Base-by-base conservation (phyloP, 2,329 filamentous ascomycete species). In the Pestalotiopsis sp. region DNA sequence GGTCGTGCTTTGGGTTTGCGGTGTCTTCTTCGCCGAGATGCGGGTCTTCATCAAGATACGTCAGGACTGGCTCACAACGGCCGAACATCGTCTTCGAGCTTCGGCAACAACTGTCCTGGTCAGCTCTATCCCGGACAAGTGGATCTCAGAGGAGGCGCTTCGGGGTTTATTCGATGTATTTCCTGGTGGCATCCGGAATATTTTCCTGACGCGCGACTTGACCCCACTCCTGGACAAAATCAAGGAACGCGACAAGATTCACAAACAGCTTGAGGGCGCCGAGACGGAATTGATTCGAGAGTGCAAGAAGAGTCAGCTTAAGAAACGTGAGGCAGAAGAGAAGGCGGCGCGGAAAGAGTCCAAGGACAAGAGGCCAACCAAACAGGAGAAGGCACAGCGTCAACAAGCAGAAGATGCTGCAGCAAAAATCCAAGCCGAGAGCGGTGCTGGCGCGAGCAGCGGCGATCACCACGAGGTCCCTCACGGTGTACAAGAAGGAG, bases 91-190 rank as follows among this genome's bases (percentile, higher is more conserved):
- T 23, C 87, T 99, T 20, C 90, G 93, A 60, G 96, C 96, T 20
- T 98, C 95, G 17, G 95, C 96, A 1, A 99, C 95, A 5, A 99
- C 96, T 0, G 95, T 99, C 61, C 86, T 99, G 5, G 94, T 99
- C 66, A 96, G 92, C 71, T 92, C 92, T 12, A 97, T 99, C 65
- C 96, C 96, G 1, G 84, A 88, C 56, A 97, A 97, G 76, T 99
- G 96, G 96, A 88, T 97, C 7, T 94, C 88, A 2, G 88, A 93
- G 63, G 91, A 97, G 59, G 93, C 93, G 0, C 86, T 99, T 4
- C 87, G 90, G 68, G 92, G 92, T 0, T 85, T 99, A 0, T 99
- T 97, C 75, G 96, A 99, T 78, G 95, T 98, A 1, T 98, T 98
- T 74, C 96, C 96, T 0, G 96, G 96, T 23, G 96, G 96, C 38